Evolutionary conservation across 2,329 filamentous ascomycete genomes (phyloP).

Genomic region (Biscogniauxia mediterranea): DNA sequence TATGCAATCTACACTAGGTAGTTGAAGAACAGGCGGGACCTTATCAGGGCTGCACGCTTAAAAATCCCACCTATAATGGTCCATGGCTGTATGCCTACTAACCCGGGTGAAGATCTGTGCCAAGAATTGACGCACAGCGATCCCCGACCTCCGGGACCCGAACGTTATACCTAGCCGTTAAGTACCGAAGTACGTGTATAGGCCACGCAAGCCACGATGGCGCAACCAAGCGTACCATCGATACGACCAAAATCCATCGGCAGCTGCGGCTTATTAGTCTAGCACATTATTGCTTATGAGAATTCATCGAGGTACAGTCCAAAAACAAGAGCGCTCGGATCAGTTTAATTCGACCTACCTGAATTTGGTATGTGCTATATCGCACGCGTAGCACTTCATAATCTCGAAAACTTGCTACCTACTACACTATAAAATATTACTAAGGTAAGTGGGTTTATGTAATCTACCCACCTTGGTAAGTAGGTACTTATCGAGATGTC

Average conservation of each 20-base stretch:
- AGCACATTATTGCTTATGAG: too few relatives aligned
- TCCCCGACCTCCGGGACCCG: neutral
- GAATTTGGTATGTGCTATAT: too few relatives aligned
- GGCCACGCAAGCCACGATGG: neutral
- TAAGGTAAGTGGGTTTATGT: too few relatives aligned
- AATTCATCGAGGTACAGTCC: too few relatives aligned
- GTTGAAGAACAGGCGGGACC: neutral
- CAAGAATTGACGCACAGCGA: neutral
- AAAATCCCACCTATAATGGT: neutral
- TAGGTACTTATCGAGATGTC: too few relatives aligned
- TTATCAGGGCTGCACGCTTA: neutral
- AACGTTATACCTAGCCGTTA: neutral
- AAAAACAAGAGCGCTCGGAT: too few relatives aligned
- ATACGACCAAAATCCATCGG: neutral
- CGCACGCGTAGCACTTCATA: too few relatives aligned
- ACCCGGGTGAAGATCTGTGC: neutral
- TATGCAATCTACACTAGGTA: too few relatives aligned
- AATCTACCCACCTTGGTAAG: too few relatives aligned
- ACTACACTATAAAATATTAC: too few relatives aligned
- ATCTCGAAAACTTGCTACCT: too few relatives aligned
- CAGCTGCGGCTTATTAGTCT: neutral
- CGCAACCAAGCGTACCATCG: neutral
- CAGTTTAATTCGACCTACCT: too few relatives aligned
- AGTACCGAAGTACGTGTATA: neutral
- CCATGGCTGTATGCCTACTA: neutral